Conservation (phyloP, 345 rosid species). For the Clausena lansium region DNA sequence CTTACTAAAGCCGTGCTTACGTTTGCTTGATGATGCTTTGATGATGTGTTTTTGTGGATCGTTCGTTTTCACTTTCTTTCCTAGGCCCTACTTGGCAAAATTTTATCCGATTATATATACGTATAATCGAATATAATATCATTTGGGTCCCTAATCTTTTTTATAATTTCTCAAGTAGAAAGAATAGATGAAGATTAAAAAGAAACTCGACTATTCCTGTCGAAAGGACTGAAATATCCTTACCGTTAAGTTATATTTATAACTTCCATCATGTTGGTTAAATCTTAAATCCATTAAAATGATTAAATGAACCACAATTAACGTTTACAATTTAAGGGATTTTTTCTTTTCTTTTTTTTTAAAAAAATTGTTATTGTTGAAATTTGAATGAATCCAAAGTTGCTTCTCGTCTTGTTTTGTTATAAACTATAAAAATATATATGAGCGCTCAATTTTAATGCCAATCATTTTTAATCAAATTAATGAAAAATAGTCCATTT, state of each 20-base stretch:
- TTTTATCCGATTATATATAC: too few species aligned
- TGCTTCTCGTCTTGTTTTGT: too few species aligned
- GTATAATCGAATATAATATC: background rate
- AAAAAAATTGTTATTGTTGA: background rate
- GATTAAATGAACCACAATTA: background rate
- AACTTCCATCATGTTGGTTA: too few species aligned
- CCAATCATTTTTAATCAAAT: background rate
- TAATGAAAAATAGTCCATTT: background rate
- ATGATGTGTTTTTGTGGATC: background rate
- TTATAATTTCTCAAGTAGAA: background rate
- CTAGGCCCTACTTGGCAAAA: too few species aligned
- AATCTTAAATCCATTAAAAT: too few species aligned
- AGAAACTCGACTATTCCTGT: background rate
- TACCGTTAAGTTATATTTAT: background rate
- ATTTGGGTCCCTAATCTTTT: background rate
- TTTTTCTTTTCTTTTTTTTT: background rate
- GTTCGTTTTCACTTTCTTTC: background rate
- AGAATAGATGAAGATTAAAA: background rate
- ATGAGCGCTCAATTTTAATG: too few species aligned
- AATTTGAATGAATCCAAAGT: background rate
- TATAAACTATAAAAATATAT: too few species aligned
- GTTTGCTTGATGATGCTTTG: constrained; percentile 10
- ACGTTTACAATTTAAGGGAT: background rate
- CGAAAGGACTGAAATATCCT: background rate
- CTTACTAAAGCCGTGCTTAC: constrained; percentile 13